A percentile compares a stretch with the other conserved stretches of the same genome.
These are phyloP conservation scores for Azolla pinnata DNA, from an alignment of 75 land plant genomes.

Conservation along the genomic window DNA sequence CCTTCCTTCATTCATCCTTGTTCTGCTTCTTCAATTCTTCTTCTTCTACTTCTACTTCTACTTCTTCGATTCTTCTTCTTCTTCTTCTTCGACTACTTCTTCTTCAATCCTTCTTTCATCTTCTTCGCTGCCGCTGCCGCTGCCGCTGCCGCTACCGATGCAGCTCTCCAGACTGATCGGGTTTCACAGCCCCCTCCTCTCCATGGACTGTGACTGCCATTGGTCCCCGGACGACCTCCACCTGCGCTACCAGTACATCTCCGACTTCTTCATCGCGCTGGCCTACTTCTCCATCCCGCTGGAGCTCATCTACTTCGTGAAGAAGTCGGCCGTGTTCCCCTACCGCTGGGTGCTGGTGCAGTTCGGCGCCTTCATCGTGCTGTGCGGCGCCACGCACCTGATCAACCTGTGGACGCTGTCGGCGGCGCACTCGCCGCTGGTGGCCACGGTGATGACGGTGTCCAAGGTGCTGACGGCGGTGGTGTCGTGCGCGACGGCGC, in stretches of 20 bases:
- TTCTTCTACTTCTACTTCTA: no score
- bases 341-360: conserved; percentile 81
- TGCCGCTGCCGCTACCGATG: neutral
- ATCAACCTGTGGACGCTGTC: conserved; percentile 69
- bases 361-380: conserved; percentile 78
- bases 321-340: conserved; percentile 71
- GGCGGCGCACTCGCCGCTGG: conserved; percentile 38
- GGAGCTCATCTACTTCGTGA: conserved; percentile 73
- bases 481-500: conserved; percentile 77
- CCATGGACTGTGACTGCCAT: conserved; percentile 15
- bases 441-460: conserved; percentile 60
- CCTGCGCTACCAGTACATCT: conserved; percentile 69
- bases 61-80: no score
- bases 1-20: no score
- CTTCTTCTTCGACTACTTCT: no score
- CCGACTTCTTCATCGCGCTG: conserved; percentile 76
- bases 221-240: conserved; percentile 64
- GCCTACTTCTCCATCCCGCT: conserved; percentile 81
- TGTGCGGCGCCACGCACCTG: conserved; percentile 82
- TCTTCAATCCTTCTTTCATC: no score
- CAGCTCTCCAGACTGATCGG: neutral
- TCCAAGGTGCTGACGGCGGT: conserved; percentile 63
- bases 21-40: no score
- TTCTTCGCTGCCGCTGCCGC: neutral
- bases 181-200: neutral